Percentiles rank a stretch among this genome's conserved stretches.
Conservation (phyloP, 2,329 filamentous ascomycete species). For the Purpureocillium takamizusanense region DNA sequence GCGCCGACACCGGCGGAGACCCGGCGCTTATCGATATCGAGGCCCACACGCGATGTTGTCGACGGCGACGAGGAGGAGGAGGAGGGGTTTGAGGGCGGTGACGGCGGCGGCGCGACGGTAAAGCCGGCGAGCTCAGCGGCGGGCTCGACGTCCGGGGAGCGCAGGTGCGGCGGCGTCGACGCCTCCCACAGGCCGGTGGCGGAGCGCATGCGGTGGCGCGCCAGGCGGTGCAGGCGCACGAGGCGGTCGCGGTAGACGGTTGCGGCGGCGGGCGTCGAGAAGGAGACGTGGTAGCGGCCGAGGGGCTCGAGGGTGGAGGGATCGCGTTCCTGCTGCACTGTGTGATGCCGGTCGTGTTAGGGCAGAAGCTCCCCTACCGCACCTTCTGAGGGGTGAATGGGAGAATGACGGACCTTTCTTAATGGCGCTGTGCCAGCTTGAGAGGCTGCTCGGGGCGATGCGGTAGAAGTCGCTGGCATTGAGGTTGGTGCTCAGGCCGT, state of each 20-base stretch:
- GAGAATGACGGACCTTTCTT: slow-evolving; percentile 34
- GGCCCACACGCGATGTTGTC: neutral
- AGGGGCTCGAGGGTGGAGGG: slow-evolving; percentile 52
- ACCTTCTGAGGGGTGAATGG: too few species aligned
- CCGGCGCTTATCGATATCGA: slow-evolving; percentile 11
- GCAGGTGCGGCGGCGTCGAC: slow-evolving; percentile 16
- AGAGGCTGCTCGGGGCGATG: slow-evolving; percentile 54
- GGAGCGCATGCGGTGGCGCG: slow-evolving; percentile 19
- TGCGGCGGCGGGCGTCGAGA: slow-evolving; percentile 51
- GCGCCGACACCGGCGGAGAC: slow-evolving; percentile 9
- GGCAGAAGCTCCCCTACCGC: too few species aligned
- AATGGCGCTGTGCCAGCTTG: slow-evolving; percentile 58
- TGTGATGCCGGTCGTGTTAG: neutral
- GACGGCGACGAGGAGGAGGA: too few species aligned
- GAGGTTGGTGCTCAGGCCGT: slow-evolving; percentile 49
- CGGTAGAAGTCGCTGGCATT: slow-evolving; percentile 63
- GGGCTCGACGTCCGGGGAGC: slow-evolving; percentile 7
- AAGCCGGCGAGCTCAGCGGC: slow-evolving; percentile 16
- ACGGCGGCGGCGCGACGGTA: slow-evolving; percentile 19
- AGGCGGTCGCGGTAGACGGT: slow-evolving; percentile 43
- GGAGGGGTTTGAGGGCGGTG: neutral
- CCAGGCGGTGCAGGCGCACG: slow-evolving; percentile 21
- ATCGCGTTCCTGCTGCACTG: slow-evolving; percentile 57
- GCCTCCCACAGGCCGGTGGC: slow-evolving; percentile 19
- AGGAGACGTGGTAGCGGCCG: slow-evolving; percentile 62